Evolutionary conservation across 208 protist genomes (phyloP).

Genomic region (Angomonas deanei): DNA sequence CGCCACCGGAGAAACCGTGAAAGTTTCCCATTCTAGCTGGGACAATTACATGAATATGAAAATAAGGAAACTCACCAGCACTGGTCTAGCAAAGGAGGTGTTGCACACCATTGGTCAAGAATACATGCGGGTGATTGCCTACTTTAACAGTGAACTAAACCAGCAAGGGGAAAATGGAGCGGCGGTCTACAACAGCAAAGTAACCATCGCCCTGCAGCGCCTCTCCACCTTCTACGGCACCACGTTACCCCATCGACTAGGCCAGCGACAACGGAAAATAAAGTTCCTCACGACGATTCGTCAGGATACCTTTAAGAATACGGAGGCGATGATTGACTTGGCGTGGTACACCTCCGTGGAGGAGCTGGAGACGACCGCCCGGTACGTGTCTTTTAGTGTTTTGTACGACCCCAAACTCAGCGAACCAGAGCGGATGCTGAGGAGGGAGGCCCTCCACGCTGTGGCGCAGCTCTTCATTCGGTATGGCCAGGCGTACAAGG

Average conservation of each 20-base stretch:
- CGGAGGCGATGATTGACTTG: conserved; percentile 71
- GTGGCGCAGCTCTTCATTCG: conserved; percentile 54
- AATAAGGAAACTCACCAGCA: conserved; percentile 41
- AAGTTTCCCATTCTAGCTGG: conserved; percentile 4
- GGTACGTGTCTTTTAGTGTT: conserved; percentile 36
- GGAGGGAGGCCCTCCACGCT: conserved; percentile 47
- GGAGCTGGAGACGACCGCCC: conserved; percentile 71
- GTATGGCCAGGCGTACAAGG: conserved; percentile 70
- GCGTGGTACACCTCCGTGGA: conserved; percentile 69
- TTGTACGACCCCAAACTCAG: conserved; percentile 45
- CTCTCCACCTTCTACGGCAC: conserved; percentile 18
- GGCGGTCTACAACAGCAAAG: neutral
- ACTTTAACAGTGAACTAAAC: conserved; percentile 30
- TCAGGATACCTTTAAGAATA: conserved; percentile 65
- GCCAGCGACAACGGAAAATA: conserved; percentile 24
- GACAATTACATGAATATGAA: conserved; percentile 16
- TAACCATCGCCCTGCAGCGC: conserved; percentile 10
- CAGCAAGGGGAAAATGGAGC: neutral
- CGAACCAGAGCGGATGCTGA: conserved; percentile 19
- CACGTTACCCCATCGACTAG: conserved; percentile 38
- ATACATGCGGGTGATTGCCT: conserved; percentile 58
- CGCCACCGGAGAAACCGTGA: neutral
- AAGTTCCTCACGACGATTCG: conserved; percentile 39
- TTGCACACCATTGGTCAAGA: conserved; percentile 57
- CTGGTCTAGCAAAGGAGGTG: conserved; percentile 76